Conservation (phyloP, 345 rosid genomes). For the Tarenaya hassleriana region DNA sequence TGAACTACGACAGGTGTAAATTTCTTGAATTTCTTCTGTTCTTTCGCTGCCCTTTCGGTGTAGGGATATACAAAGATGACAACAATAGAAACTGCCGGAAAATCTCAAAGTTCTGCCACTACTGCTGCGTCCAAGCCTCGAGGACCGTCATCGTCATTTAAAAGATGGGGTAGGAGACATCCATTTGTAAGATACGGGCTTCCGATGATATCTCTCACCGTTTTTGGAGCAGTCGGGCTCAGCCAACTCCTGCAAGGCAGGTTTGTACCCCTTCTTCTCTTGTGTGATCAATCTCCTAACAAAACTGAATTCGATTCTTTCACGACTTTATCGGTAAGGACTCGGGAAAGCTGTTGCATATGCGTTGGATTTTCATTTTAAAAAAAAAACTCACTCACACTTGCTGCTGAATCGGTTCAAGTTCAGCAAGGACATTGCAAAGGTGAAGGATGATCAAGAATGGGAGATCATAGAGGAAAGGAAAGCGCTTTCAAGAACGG, state of each 20-base stretch:
- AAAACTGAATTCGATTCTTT: background rate
- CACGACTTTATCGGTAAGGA: no score
- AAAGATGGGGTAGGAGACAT: conserved; percentile 77
- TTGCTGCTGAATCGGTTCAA: conserved; percentile 19
- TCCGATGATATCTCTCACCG: conserved; percentile 90
- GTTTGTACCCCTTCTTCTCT: conserved; percentile 39
- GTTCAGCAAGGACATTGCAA: conserved; percentile 82
- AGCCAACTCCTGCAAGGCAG: conserved; percentile 95
- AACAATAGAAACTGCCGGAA: conserved; percentile 23
- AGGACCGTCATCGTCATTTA: conserved; percentile 37
- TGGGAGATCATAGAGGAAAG: conserved; percentile 85
- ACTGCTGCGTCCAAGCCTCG: conserved; percentile 18
- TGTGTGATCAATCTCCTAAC: background rate
- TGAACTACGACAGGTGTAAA: background rate
- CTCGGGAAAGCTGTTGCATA: no score
- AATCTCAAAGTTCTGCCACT: conserved; percentile 22
- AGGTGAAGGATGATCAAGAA: conserved; percentile 81
- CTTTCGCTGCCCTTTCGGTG: conserved; percentile 18
- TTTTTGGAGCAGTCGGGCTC: conserved; percentile 70
- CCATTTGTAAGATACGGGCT: conserved; percentile 90
- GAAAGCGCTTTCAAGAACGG: conserved; percentile 72
- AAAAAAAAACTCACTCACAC: background rate
- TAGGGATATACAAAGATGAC: conserved; percentile 27
- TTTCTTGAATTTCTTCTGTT: conserved; percentile 4
- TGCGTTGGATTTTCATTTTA: no score